Base-by-base conservation (phyloP, 2,329 filamentous ascomycete species). In the Diaporthe destruens region DNA sequence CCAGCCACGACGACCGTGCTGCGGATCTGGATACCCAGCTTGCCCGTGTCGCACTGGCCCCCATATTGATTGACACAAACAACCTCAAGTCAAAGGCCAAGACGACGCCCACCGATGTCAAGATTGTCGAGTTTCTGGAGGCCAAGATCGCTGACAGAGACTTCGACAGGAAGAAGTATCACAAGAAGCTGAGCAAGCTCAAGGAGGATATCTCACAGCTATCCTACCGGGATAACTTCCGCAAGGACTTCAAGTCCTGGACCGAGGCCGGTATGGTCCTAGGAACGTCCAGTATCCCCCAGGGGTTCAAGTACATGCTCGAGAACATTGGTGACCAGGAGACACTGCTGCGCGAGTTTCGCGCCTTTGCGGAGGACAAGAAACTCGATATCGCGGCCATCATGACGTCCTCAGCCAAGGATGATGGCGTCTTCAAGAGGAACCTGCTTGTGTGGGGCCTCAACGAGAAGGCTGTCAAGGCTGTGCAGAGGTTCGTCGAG, bases 181-280 rank as follows among this genome's bases (percentile, higher is more conserved):
- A 89, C 78, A 80, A 86, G 6, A 83, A 89, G 71, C 86, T 95
- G 34, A 84, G 86, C 0, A 81, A 81, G 6, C 91, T 93, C 6
- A 95, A 95, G 81, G 87, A 90, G 75, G 88, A 94, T 76, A 86
- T 96, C 67, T 88, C 87, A 3, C 76, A 79, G 0, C 82, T 96
- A 57, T 84, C 82, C 49, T 81, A 94, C 76, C 83, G 87, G 29
- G 93, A 95, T 76, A 87, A 95, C 51, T 81, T 96, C 68, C 87
- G 92, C 75, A 96, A 96, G 80, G 94, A 97, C 82, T 97, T 95
- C 82, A 97, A 97, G 83, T 87, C 93, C 78, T 96, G 93, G 93
- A 83, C 82, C 14, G 89, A 90, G 71, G 83, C 83, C 14, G 83
- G 81, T 0, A 79, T 90, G 49, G 85, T 82, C 23, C 85, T 96